Evolutionary conservation across 768 basidiomycete species (phyloP), one percentile per base, ranked within the genome.

Genomic region (Trametes sanguinea): DNA sequence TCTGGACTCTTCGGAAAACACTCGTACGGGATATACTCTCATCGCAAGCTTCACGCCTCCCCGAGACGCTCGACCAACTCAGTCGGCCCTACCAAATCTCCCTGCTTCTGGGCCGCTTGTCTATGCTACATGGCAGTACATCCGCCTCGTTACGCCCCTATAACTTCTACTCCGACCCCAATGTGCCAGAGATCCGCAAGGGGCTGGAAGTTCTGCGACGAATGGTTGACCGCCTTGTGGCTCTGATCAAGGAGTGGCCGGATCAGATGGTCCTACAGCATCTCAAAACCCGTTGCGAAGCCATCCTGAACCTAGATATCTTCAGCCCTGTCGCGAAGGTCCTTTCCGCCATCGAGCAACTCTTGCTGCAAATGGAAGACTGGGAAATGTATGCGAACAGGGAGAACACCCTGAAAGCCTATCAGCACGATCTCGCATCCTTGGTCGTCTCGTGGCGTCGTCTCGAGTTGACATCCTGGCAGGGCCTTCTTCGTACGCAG

Each of bases 191-290:
- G 73, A 80, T 85, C 39, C 83, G 78, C 61, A 92, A 85, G 71
- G 88, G 82, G 0, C 76, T 83, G 3, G 71, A 69, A 0, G 71
- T 89, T 13, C 71, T 96, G 8, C 66, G 69, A 4, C 67, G 77
- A 4, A 78, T 96, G 17, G 77, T 78, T 48, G 59, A 59, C 3
- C 84, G 87, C 2, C 77, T 98, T 32, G 67, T 76, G 13, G 61
- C 39, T 2, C 78, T 97, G 17, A 80, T 89, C 29, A 75, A 79
- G 62, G 89, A 94, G 66, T 99, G 94, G 95, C 96, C 97, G 0
- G 96, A 98, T 65, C 97, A 99, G 73, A 94, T 95, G 89, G 92
- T 98, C 8, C 80, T 97, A n/a, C 90, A 89, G 32, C 88, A 96
- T 71, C 81, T 99, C 39, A 77, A 79, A 39, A 83, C 82, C 58